phyloP scores from a whole-genome alignment of 306 rosid genomes.

The Potentilla sterilis region DNA sequence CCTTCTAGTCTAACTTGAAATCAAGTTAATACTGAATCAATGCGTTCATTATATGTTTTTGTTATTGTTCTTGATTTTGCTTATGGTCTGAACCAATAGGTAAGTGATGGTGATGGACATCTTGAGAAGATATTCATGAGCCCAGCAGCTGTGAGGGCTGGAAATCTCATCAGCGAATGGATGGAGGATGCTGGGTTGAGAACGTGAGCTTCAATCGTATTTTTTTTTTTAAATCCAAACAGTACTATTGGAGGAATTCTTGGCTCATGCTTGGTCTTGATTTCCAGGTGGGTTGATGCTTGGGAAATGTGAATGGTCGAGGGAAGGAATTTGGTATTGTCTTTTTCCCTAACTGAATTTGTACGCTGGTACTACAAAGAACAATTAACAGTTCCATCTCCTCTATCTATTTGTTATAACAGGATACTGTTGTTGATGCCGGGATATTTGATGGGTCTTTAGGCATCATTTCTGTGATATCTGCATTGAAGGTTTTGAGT shows the following conservation, averaged over 20 bases:
- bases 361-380: neutral
- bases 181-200: slow-evolving; percentile 97
- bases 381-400: slow-evolving; percentile 14
- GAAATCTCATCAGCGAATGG: slow-evolving; percentile 59
- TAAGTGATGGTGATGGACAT: slow-evolving; percentile 70
- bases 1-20: neutral
- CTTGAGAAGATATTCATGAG: slow-evolving; percentile 94
- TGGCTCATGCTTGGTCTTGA: slow-evolving; percentile 38
- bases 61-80: slow-evolving; percentile 20
- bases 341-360: slow-evolving; percentile 1
- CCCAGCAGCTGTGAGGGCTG: slow-evolving; percentile 75
- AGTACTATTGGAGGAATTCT: slow-evolving; percentile 17
- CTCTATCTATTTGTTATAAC: slow-evolving; percentile 1
- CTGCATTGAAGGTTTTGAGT: slow-evolving; percentile 76
- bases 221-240: slow-evolving; percentile 15
- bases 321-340: slow-evolving; percentile 71
- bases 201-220: slow-evolving; percentile 63
- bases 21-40: neutral
- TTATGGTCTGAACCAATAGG: slow-evolving; percentile 47
- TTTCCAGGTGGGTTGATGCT: slow-evolving; percentile 84
- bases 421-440: slow-evolving; percentile 97
- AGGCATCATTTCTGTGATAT: slow-evolving; percentile 79
- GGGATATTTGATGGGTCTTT: slow-evolving; percentile 88
- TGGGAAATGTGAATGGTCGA: slow-evolving; percentile 92
- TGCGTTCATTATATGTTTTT: neutral